Evolutionary conservation across 2,329 filamentous ascomycete genomes (phyloP).

Genomic region (Aspergillus fumigatiaffinis): DNA sequence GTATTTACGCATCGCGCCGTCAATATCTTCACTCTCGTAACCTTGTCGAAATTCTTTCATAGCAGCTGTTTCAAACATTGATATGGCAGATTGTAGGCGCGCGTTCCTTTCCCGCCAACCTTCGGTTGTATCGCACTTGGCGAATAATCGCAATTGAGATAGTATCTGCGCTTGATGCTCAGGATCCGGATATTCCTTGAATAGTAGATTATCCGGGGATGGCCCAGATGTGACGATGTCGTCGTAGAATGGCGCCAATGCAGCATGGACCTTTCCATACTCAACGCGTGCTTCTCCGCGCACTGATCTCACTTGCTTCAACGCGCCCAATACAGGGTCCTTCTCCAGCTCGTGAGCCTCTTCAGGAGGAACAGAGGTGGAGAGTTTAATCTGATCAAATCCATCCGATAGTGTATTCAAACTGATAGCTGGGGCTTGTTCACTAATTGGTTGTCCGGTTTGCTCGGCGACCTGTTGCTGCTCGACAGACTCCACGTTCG

Average conservation of each 20-base stretch:
- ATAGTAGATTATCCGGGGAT: constrained; percentile 74
- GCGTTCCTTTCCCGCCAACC: constrained; percentile 69
- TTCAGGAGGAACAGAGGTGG: constrained; percentile 31
- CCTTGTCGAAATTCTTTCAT: constrained; percentile 89
- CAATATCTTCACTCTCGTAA: constrained; percentile 82
- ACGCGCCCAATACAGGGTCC: constrained; percentile 62
- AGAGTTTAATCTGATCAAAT: constrained; percentile 72
- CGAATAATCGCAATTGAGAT: constrained; percentile 72
- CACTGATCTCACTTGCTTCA: constrained; percentile 70
- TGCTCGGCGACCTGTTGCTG: constrained; percentile 22
- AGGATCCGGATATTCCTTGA: constrained; percentile 80
- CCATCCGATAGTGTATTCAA: constrained; percentile 56
- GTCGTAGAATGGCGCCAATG: constrained; percentile 81
- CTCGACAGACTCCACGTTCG: constrained; percentile 23
- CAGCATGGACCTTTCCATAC: constrained; percentile 86
- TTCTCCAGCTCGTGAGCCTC: constrained; percentile 49
- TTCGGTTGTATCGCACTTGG: constrained; percentile 72
- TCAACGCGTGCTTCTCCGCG: constrained; percentile 82
- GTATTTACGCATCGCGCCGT: constrained; percentile 84
- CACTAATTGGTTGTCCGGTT: constrained; percentile 8
- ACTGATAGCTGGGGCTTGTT: constrained; percentile 14
- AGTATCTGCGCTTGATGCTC: constrained; percentile 89
- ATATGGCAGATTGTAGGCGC: constrained; percentile 68
- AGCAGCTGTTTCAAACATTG: constrained; percentile 85
- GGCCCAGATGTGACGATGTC: constrained; percentile 70